Evolutionary conservation across 352 stramenopile species (phyloP), one percentile per base, ranked within the genome.

Genomic region (Pilasporangium apinafurcum): DNA sequence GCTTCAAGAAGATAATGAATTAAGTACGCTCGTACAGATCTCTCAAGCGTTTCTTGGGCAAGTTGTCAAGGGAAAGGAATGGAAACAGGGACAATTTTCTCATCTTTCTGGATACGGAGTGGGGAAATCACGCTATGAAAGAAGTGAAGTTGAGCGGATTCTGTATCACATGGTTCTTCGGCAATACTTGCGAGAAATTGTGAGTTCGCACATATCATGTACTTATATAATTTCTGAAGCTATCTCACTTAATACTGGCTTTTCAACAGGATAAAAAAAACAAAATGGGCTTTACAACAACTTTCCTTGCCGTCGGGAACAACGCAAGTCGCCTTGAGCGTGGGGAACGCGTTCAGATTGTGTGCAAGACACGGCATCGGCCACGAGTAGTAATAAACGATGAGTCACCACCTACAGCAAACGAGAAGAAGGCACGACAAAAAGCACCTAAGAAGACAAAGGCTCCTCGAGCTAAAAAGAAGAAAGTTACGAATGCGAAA

Each of bases 151-250:
- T 25, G 82, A 94, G 40, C 69, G 82, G 10, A 86, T 94, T 35
- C 50, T 94, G 31, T 92, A 90, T 48, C 79, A 92, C 61, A 94
- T 94, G 82, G 70, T 94, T 38, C 62, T 94, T 49, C 76, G 77
- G 16, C 76, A 94, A 42, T 94, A 91, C 22, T 41, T 92, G 12
- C 61, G 73, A 4, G 82, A 94, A 65, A 42, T 86, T 32, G 69
- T 79, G 56, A 46, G 62, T 43, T 24, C 31, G n/a, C 10, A 32
- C 4, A n/a, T 17, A 7, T 2, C 6, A 17, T 20, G 17, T 28
- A 20, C 28, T 41, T 48, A 5, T 18, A 1, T 29, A 31, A 16
- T 35, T 28, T 30, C 2, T 48, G 2, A 27, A 35, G 13, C 3
- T 27, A 5, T 22, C 30, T 35, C 41, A 34, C 6, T 48, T 30